Base-by-base conservation (phyloP, 2,329 filamentous ascomycete species). In the Sarocladium brachiariae region DNA sequence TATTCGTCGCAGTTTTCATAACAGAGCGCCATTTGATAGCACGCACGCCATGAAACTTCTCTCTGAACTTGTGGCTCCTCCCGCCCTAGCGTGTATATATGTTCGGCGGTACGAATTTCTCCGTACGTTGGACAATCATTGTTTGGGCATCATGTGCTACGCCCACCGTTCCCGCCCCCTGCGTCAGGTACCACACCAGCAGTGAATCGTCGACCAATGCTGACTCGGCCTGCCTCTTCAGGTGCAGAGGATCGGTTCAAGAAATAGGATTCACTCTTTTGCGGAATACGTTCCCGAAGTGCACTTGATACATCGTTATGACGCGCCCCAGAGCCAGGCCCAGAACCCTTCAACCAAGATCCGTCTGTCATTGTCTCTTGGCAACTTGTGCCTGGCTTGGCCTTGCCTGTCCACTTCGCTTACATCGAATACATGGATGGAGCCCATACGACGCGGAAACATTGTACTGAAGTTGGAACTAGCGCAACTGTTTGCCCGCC, bases 311-410 rank as follows among this genome's bases (percentile, higher is more conserved):
- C 35, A 19, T 16, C 35, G 39, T n/a, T 25, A 43, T 43, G 39
- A 43, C 23, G 23, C 21, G 39, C 23, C 3, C 39, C 23, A 43
- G 39, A n/a, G 3, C 23, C 13, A 7, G 9, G 37, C 37, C 37
- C 39, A 43, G n/a, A 43, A 25, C 11, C 39, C 23, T 25, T 43
- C 39, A 25, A 43, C 39, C 39, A 43, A 43, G 39, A 43, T 43
- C 21, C 16, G 39, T 3, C 16, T 39, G 7, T 16, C 34, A 9
- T 6, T 8, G 6, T 23, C 18, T 11, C 39, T 43, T 27, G 23
- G 39, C 21, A 10, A 16, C 39, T 7, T n/a, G 11, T 16, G 39
- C 14, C 11, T 7, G 6, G 7, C 7, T 5, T 19, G 5, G 7
- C 37, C 37, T 39, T 4, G 8, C 4, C 14, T 18, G n/a, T 39